phyloP scores from a whole-genome alignment of 805 yeast species.

The Pichia cabralensis region DNA sequence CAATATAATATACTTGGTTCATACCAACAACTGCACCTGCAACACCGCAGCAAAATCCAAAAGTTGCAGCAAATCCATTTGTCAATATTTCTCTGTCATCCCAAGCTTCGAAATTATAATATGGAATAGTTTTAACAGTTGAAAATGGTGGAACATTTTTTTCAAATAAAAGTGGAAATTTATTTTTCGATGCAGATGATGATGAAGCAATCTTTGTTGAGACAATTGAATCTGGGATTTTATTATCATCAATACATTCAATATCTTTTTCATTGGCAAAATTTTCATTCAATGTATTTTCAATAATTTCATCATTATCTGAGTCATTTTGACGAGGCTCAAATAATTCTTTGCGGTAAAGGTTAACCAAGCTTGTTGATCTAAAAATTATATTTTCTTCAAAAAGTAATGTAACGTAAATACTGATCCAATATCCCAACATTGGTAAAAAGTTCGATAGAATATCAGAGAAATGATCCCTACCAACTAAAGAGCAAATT shows the following conservation, averaged over 20 bases:
- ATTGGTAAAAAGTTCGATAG: constrained; percentile 78
- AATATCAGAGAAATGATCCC: constrained; percentile 60
- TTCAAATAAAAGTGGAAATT: not conserved
- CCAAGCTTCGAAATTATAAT: constrained; percentile 72
- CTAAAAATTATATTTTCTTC: constrained; percentile 72
- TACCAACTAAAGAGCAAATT: constrained; percentile 67
- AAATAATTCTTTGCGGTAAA: constrained; percentile 34
- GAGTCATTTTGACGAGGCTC: not conserved
- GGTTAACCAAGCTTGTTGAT: constrained; percentile 29
- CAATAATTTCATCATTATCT: not conserved
- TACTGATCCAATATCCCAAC: constrained; percentile 87
- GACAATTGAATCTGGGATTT: too few relatives aligned
- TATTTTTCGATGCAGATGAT: not conserved
- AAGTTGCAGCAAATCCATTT: constrained; percentile 59
- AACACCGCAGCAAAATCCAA: constrained; percentile 58
- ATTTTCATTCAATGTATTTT: not conserved
- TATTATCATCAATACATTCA: not conserved
- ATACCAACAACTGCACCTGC: constrained; percentile 81
- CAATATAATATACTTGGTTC: constrained; percentile 79
- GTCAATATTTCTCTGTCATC: constrained; percentile 51
- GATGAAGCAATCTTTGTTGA: too few relatives aligned
- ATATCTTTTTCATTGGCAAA: not conserved
- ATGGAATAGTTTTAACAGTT: constrained; percentile 19
- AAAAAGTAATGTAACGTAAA: constrained; percentile 59
- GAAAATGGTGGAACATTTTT: constrained; percentile 11